Percentiles rank a stretch among this genome's conserved stretches.
Conservation (phyloP, 306 rosid genomes). For the Pyrus pyrifolia region DNA sequence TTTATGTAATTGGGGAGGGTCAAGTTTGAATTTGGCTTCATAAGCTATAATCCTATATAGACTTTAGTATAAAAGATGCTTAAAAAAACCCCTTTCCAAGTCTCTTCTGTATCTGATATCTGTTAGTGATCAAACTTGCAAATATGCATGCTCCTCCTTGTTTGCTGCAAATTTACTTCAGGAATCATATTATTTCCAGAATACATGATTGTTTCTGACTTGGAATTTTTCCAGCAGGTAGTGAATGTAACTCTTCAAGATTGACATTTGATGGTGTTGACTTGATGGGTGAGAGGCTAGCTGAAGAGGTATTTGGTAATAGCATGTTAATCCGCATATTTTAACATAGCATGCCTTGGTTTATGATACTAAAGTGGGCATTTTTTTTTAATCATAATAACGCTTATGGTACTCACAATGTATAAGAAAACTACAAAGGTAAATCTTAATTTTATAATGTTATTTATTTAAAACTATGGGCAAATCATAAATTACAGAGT, state of each 20-base stretch:
- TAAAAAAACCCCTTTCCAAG: not conserved
- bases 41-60: not conserved
- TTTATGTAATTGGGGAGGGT: not conserved
- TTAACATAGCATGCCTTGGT: not conserved
- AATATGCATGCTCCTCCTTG: not conserved
- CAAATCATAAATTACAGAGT: not conserved
- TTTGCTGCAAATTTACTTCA: not conserved
- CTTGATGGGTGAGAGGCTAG: slow-evolving; percentile 84
- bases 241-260: slow-evolving; percentile 77
- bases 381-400: not conserved
- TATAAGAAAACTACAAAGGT: not conserved
- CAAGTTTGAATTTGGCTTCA: not conserved
- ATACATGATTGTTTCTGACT: not conserved
- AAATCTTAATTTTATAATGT: not conserved
- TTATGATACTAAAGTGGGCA: not conserved
- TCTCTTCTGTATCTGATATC: not conserved
- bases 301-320: slow-evolving; percentile 77
- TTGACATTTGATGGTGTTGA: slow-evolving; percentile 94
- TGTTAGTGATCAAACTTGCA: not conserved
- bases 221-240: slow-evolving; percentile 56
- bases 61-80: not conserved
- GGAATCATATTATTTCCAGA: not conserved
- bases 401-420: not conserved
- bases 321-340: slow-evolving; percentile 9
- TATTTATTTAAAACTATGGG: not conserved